Percentiles rank a stretch among this genome's conserved stretches.
These are phyloP conservation scores for Cryptococcus jaspeensis DNA, from an alignment of 1,284 basidiomycete species.

Conservation along the genomic window DNA sequence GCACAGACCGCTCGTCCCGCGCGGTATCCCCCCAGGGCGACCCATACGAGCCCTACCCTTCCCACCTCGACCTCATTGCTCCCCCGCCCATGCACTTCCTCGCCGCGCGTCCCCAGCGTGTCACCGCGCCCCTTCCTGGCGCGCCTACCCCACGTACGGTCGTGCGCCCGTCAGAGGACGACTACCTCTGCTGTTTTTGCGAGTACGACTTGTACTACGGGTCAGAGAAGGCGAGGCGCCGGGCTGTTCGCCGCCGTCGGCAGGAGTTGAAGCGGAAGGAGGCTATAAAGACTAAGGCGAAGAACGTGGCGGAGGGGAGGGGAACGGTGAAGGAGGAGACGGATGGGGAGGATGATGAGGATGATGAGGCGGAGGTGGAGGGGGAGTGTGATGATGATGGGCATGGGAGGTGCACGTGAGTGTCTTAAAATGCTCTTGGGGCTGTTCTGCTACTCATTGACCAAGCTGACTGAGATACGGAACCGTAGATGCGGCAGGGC, in stretches of 20 bases:
- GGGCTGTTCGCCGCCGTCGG: slow-evolving; percentile 70
- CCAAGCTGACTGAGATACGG: no score
- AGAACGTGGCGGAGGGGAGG: slow-evolving; percentile 53
- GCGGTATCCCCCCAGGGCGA: slow-evolving; percentile 23
- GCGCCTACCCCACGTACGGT: slow-evolving; percentile 10
- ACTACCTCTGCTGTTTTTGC: slow-evolving; percentile 86
- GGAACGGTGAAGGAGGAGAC: slow-evolving; percentile 26
- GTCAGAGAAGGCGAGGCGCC: slow-evolving; percentile 61
- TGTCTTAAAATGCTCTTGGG: slow-evolving; percentile 10
- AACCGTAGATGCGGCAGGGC: slow-evolving; percentile 6
- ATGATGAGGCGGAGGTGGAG: slow-evolving; percentile 11
- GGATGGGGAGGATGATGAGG: slow-evolving; percentile 27
- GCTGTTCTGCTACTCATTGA: no score
- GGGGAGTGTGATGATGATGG: slow-evolving; percentile 17
- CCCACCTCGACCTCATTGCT: slow-evolving; percentile 41
- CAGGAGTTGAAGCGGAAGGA: slow-evolving; percentile 70
- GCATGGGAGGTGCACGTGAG: slow-evolving; percentile 9
- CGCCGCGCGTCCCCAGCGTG: slow-evolving; percentile 27
- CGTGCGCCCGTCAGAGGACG: slow-evolving; percentile 61
- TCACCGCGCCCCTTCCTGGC: slow-evolving; percentile 22
- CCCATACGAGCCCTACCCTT: slow-evolving; percentile 39
- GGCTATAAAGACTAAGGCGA: slow-evolving; percentile 69
- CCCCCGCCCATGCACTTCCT: slow-evolving; percentile 47
- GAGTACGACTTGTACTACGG: slow-evolving; percentile 83
- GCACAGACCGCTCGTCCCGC: slow-evolving; percentile 47